Conservation (phyloP, 805 yeast species). For the Lachancea kluyveri region DNA sequence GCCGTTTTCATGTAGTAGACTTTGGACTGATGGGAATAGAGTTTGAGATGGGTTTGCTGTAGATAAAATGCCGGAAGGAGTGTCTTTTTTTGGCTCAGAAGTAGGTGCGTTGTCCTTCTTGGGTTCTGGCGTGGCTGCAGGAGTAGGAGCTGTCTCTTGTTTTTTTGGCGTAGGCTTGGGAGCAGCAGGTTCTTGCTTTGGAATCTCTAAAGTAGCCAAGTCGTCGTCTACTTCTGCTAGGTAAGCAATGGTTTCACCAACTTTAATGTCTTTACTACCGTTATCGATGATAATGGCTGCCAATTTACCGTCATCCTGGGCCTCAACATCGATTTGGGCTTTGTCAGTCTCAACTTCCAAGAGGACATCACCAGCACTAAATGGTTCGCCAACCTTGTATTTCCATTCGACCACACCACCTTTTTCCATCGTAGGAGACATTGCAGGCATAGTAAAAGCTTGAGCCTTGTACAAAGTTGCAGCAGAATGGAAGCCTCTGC, state of each 20-base stretch:
- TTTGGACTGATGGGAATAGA: conserved; percentile 72
- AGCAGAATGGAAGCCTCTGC: conserved; percentile 22
- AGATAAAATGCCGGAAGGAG: conserved; percentile 11
- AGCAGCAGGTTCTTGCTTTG: conserved; percentile 32
- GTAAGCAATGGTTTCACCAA: conserved; percentile 86
- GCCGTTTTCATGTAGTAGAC: conserved; percentile 52
- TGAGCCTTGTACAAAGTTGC: conserved; percentile 24
- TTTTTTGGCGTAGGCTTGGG: conserved; percentile 20
- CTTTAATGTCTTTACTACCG: conserved; percentile 77
- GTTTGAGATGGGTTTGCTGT: conserved; percentile 62
- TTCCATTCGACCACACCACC: conserved; percentile 94
- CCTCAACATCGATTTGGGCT: conserved; percentile 78
- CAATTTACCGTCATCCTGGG: conserved; percentile 85
- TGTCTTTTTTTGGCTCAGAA: conserved; percentile 11
- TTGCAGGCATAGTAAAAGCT: conserved; percentile 89
- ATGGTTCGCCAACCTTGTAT: conserved; percentile 66
- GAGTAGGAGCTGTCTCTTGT: conserved; percentile 15
- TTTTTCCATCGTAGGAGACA: conserved; percentile 98
- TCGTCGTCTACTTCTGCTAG: conserved; percentile 88
- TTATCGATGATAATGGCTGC: conserved; percentile 64
- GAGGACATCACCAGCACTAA: conserved; percentile 75
- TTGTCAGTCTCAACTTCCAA: conserved; percentile 84
- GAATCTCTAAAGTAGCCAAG: conserved; percentile 53
- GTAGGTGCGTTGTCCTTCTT: conserved; percentile 8
- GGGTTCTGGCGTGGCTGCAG: conserved; percentile 12